These are phyloP conservation scores for Pythium coloratum DNA, from an alignment of 352 stramenopile species.

Conservation along the genomic window DNA sequence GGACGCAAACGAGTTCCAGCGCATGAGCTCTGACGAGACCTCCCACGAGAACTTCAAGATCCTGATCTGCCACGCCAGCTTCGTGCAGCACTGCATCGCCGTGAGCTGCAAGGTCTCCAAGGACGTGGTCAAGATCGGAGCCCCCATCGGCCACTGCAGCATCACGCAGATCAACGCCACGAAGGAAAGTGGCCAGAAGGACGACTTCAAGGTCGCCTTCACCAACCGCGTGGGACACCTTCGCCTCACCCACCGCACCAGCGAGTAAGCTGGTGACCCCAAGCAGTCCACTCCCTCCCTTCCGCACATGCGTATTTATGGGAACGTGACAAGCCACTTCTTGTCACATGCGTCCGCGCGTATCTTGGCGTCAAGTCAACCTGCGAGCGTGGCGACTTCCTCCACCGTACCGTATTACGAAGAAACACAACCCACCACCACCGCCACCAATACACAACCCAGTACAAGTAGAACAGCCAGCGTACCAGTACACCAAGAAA, in stretches of 20 bases:
- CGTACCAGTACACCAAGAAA: slow-evolving; percentile 9
- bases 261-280: slow-evolving; percentile 42
- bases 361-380: slow-evolving; percentile 3
- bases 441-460: background rate
- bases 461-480: slow-evolving; percentile 7
- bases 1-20: slow-evolving; percentile 30
- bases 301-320: slow-evolving; percentile 22
- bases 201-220: slow-evolving; percentile 52
- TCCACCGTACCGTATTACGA: background rate
- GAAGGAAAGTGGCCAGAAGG: slow-evolving; percentile 29
- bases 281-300: background rate
- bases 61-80: slow-evolving; percentile 75
- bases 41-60: slow-evolving; percentile 62
- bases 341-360: background rate
- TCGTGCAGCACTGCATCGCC: slow-evolving; percentile 67
- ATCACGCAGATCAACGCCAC: slow-evolving; percentile 68
- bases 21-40: slow-evolving; percentile 20
- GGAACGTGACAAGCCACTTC: background rate
- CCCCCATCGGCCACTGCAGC: slow-evolving; percentile 73
- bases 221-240: slow-evolving; percentile 71
- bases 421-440: background rate
- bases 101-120: slow-evolving; percentile 64
- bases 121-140: slow-evolving; percentile 76
- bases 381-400: background rate
- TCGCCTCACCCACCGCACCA: slow-evolving; percentile 70